These are phyloP conservation scores for Yamadazyma taylorii DNA, from an alignment of 1,139 yeast genomes.

Conservation along the genomic window DNA sequence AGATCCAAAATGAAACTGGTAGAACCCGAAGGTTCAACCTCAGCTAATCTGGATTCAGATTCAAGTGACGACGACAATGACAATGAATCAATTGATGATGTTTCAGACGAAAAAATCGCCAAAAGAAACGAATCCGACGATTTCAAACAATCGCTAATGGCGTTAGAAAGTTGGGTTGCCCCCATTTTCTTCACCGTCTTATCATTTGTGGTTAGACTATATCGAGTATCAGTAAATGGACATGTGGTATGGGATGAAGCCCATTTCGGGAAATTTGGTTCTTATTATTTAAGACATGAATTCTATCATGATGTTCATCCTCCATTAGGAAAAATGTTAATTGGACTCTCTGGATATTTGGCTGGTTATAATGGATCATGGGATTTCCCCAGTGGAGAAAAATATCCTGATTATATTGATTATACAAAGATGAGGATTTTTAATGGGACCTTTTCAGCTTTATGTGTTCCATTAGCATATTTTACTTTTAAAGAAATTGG, in stretches of 20 bases:
- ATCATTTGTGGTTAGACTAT: slow-evolving; percentile 53
- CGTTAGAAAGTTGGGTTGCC: slow-evolving; percentile 38
- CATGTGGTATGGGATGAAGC: slow-evolving; percentile 72
- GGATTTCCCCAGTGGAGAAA: slow-evolving; percentile 60
- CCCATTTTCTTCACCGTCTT: slow-evolving; percentile 50
- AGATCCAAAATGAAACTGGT: slow-evolving; percentile 14
- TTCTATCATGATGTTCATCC: slow-evolving; percentile 99
- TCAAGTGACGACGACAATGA: neutral
- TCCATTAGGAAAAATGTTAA: slow-evolving; percentile 95
- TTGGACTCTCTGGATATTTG: slow-evolving; percentile 87
- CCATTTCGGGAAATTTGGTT: slow-evolving; percentile 91
- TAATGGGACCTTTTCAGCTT: slow-evolving; percentile 62
- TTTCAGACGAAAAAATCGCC: slow-evolving; percentile 27
- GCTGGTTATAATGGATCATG: slow-evolving; percentile 70
- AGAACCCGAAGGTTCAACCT: slow-evolving; percentile 5
- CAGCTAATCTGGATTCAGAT: no score
- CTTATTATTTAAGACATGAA: slow-evolving; percentile 87
- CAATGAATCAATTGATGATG: slow-evolving; percentile 13
- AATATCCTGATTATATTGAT: slow-evolving; percentile 56
- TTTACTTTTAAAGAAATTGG: slow-evolving; percentile 55
- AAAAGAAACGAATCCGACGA: slow-evolving; percentile 32
- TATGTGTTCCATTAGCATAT: slow-evolving; percentile 65
- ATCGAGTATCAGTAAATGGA: slow-evolving; percentile 49
- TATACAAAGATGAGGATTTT: slow-evolving; percentile 63
- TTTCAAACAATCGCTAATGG: slow-evolving; percentile 29